A percentile compares a stretch with the other conserved stretches of the same genome.
Conservation (phyloP, 345 rosid species). For the Eucalyptus paniculata region DNA sequence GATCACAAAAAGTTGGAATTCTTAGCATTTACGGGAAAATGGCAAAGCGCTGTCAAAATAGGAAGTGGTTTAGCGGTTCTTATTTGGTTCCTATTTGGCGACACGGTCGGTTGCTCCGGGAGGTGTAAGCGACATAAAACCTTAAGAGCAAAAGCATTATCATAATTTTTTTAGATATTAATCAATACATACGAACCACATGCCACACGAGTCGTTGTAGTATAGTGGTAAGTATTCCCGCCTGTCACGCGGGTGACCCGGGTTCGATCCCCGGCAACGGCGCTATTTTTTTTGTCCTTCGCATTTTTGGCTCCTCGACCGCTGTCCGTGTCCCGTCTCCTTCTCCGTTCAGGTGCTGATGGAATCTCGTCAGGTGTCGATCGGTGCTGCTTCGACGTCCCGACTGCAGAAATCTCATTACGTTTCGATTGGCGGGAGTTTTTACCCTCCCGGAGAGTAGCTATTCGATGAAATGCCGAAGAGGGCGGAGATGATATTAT, state of each 20-base stretch:
- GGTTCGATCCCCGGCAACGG: constrained; percentile 98
- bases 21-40: neutral
- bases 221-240: constrained; percentile 95
- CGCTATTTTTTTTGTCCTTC: neutral
- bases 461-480: neutral
- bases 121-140: neutral
- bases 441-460: neutral
- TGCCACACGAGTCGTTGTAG: constrained; percentile 40
- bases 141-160: too few species aligned
- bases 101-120: neutral
- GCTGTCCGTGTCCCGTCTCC: neutral
- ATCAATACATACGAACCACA: rapidly evolving
- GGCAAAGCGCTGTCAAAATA: neutral
- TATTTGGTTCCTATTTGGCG: neutral
- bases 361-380: neutral
- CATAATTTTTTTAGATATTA: too few species aligned
- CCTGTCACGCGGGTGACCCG: constrained; percentile 97
- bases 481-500: neutral
- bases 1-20: neutral
- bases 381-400: neutral
- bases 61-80: neutral
- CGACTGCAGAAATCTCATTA: neutral
- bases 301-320: neutral
- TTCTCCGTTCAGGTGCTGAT: neutral
- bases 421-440: neutral